These are phyloP conservation scores for Daldinia bambusicola DNA, from an alignment of 495 filamentous ascomycete species.

Conservation along the genomic window DNA sequence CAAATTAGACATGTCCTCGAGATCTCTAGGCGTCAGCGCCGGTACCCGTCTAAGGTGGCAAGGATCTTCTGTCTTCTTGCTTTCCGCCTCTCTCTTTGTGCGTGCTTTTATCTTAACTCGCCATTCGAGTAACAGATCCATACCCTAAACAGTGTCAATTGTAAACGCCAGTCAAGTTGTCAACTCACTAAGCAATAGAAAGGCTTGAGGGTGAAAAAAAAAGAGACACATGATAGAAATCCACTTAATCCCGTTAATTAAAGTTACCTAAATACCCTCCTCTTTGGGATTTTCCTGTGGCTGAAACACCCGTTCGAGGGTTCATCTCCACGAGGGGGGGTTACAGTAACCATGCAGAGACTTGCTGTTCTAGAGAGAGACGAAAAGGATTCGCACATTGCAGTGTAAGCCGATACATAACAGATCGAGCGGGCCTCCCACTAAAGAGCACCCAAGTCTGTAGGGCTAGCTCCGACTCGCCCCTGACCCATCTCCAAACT, in stretches of 20 bases:
- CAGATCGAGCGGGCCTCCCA: slow-evolving; percentile 38
- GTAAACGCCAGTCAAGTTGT: neutral
- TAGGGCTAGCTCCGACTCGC: slow-evolving; percentile 30
- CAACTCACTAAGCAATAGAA: neutral
- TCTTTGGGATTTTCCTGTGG: slow-evolving; percentile 30
- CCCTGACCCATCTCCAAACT: slow-evolving; percentile 10
- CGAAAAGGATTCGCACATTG: slow-evolving; percentile 40
- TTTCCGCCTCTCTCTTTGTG: slow-evolving; percentile 16
- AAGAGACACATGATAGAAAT: slow-evolving; percentile 29
- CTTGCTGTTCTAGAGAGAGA: slow-evolving; percentile 37
- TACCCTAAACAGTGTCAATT: slow-evolving; percentile 4
- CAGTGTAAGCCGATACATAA: slow-evolving; percentile 40
- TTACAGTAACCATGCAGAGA: slow-evolving; percentile 31
- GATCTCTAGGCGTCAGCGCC: slow-evolving; percentile 17
- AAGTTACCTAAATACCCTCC: slow-evolving; percentile 26
- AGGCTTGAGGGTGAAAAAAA: neutral
- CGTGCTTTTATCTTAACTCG: slow-evolving; percentile 9
- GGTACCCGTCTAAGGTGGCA: slow-evolving; percentile 27
- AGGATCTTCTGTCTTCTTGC: slow-evolving; percentile 6
- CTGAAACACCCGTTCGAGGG: slow-evolving; percentile 42
- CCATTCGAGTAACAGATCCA: neutral
- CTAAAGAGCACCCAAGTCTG: slow-evolving; percentile 13
- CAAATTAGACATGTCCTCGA: slow-evolving; percentile 36
- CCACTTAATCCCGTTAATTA: slow-evolving; percentile 34
- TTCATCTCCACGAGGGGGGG: slow-evolving; percentile 38